phyloP scores from a whole-genome alignment of 2,329 filamentous ascomycete genomes.

The Aaosphaeria pasadenensis region DNA sequence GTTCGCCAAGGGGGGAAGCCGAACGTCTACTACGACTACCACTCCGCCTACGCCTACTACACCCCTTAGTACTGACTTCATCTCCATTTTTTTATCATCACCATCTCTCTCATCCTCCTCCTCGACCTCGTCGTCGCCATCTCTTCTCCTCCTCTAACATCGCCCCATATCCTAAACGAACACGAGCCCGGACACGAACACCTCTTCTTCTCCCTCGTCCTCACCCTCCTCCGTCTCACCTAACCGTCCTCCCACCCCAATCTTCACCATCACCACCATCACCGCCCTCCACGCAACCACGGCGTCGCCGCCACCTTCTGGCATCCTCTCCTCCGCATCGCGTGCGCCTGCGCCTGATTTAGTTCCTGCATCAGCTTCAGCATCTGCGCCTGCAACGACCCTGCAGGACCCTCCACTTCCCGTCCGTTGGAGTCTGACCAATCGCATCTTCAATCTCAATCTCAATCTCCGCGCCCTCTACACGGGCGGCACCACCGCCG shows the following conservation, averaged over 20 bases:
- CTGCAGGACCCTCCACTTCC: slow-evolving; percentile 10
- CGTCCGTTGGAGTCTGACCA: slow-evolving; percentile 41
- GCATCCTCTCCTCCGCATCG: slow-evolving; percentile 23
- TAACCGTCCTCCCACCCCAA: slow-evolving; percentile 5
- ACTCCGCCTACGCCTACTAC: neutral
- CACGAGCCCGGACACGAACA: no score
- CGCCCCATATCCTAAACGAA: no score
- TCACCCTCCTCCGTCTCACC: neutral
- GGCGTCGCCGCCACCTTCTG: slow-evolving; percentile 12
- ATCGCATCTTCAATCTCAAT: slow-evolving; percentile 40
- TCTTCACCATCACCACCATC: neutral
- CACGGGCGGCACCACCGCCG: slow-evolving; percentile 1
- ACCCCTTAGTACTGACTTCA: no score
- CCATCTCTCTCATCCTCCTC: no score
- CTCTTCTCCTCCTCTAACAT: no score
- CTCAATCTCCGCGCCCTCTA: slow-evolving; percentile 29
- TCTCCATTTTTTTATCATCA: no score
- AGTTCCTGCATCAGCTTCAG: neutral
- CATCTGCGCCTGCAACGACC: neutral
- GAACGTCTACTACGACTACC: slow-evolving; percentile 7
- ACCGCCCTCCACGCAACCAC: slow-evolving; percentile 8
- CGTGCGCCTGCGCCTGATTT: slow-evolving; percentile 17
- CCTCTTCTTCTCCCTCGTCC: no score
- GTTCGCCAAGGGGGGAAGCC: neutral
- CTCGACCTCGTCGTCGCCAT: no score